Conservation (phyloP, 176 grass and related monocot genomes). For the Puccinellia tenuiflora region DNA sequence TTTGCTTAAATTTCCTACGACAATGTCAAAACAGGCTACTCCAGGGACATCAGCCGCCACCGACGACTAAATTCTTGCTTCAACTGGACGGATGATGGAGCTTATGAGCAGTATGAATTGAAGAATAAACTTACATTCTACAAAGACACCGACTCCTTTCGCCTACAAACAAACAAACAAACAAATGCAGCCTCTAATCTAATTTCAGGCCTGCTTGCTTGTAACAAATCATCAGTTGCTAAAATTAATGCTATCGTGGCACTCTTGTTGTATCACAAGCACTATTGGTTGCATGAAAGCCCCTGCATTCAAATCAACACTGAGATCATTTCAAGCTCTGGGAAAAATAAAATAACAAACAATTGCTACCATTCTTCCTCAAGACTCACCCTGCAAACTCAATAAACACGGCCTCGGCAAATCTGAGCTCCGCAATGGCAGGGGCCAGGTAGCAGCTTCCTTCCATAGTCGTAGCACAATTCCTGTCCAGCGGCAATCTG, state of each 20-base stretch:
- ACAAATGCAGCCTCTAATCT: slow-evolving; percentile 26
- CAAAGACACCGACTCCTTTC: not conserved
- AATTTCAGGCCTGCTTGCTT: slow-evolving; percentile 21
- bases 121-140: slow-evolving; percentile 50
- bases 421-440: slow-evolving; percentile 67
- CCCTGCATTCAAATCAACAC: not conserved
- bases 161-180: slow-evolving; percentile 10
- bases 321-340: not conserved
- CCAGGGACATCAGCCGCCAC: not conserved
- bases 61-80: not conserved
- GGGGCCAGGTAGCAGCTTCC: slow-evolving; percentile 48
- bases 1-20: not conserved
- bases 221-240: slow-evolving; percentile 42
- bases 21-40: not conserved
- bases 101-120: slow-evolving; percentile 31
- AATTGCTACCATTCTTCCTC: not conserved
- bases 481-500: slow-evolving; percentile 80
- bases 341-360: not conserved
- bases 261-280: slow-evolving; percentile 26
- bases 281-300: slow-evolving; percentile 18
- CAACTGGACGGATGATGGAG: slow-evolving; percentile 6
- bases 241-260: slow-evolving; percentile 33
- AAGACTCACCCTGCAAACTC: slow-evolving; percentile 22
- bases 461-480: slow-evolving; percentile 68
- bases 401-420: slow-evolving; percentile 78